These are phyloP conservation scores for Paxillus rubicundulus DNA, from an alignment of 768 basidiomycete genomes.

Conservation along the genomic window DNA sequence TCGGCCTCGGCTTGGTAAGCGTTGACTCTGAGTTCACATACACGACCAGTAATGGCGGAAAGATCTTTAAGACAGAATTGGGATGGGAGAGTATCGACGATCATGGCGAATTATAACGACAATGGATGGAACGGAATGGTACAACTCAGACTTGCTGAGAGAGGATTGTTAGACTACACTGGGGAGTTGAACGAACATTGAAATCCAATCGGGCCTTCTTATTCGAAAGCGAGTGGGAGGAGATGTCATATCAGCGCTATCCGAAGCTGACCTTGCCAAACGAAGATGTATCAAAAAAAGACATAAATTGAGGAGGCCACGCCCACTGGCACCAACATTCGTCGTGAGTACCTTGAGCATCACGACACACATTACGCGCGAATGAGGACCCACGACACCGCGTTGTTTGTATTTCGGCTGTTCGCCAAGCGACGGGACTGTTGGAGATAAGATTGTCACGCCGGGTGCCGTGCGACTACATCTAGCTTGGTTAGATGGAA, in stretches of 20 bases:
- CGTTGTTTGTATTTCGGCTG: conserved; percentile 22
- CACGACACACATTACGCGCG: conserved; percentile 33
- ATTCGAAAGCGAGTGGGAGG: conserved; percentile 23
- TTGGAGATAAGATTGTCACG: conserved; percentile 21
- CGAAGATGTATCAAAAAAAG: conserved; percentile 23
- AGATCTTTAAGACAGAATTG: conserved; percentile 38
- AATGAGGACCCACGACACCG: conserved; percentile 29
- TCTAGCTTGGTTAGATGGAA: conserved; percentile 21
- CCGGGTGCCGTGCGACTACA: conserved; percentile 11
- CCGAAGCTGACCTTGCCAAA: conserved; percentile 20
- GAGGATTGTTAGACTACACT: conserved; percentile 5
- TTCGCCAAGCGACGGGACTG: conserved; percentile 12
- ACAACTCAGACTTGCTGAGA: conserved; percentile 29
- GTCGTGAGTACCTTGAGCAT: conserved; percentile 28
- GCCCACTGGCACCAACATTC: conserved; percentile 25
- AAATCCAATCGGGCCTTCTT: conserved; percentile 22
- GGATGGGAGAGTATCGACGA: conserved; percentile 30
- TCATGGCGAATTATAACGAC: conserved; percentile 25
- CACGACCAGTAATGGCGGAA: conserved; percentile 34
- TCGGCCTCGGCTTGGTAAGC: conserved; percentile 34
- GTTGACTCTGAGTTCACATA: conserved; percentile 36
- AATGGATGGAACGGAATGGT: conserved; percentile 11
- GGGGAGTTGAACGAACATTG: neutral
- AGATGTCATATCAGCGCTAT: conserved; percentile 18
- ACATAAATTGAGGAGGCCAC: conserved; percentile 24